These are phyloP conservation scores for Boletus rubropictus DNA, from an alignment of 768 basidiomycete species.

Conservation along the genomic window DNA sequence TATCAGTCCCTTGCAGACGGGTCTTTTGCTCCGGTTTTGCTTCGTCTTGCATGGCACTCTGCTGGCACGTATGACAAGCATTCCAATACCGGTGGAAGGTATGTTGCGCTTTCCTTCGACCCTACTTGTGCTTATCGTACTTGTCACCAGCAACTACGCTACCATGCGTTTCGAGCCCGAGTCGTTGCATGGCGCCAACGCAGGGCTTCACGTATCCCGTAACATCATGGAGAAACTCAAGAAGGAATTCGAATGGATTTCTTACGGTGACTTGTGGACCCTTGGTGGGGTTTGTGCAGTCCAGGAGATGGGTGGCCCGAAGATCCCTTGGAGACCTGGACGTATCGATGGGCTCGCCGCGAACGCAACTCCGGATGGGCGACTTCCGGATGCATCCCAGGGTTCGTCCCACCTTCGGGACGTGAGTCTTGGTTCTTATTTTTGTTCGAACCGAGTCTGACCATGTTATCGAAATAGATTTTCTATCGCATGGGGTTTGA, in stretches of 20 bases:
- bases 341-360: conserved; percentile 79
- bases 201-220: conserved; percentile 77
- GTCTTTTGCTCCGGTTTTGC: conserved; percentile 79
- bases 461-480: conserved; percentile 33
- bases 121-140: conserved; percentile 2
- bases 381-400: conserved; percentile 82
- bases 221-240: conserved; percentile 82
- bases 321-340: conserved; percentile 90
- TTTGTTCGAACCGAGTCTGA: not conserved
- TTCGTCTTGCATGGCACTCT: conserved; percentile 93
- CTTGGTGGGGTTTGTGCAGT: conserved; percentile 89
- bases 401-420: conserved; percentile 81
- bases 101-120: conserved; percentile 9
- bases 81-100: conserved; percentile 75
- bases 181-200: conserved; percentile 76
- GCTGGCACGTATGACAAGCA: conserved; percentile 89
- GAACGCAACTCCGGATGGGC: conserved; percentile 79
- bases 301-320: conserved; percentile 90
- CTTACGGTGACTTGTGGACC: conserved; percentile 96
- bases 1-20: conserved; percentile 50
- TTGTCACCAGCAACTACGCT: conserved; percentile 76
- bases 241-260: conserved; percentile 86
- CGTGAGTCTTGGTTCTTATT: conserved; percentile 34
- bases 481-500: conserved; percentile 86
- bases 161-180: conserved; percentile 98